These are phyloP conservation scores for Pseudocercospora pini-densiflorae DNA, from an alignment of 2,329 filamentous ascomycete genomes.

Conservation along the genomic window DNA sequence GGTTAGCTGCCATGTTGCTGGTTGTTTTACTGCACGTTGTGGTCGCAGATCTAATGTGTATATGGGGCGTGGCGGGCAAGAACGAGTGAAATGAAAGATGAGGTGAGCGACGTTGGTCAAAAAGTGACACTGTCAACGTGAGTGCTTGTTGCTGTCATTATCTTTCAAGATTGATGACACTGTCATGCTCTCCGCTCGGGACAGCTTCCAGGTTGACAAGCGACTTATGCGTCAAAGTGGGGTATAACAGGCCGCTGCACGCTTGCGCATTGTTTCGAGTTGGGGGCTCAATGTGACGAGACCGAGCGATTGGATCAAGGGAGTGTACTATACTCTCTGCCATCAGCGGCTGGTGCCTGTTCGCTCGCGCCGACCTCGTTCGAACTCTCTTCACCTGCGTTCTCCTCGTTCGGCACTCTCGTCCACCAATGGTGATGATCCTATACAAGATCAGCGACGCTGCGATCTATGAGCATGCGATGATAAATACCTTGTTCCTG, in stretches of 20 bases:
- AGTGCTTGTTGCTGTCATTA: not conserved
- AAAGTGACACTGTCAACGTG: not conserved
- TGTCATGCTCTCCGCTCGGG: not conserved
- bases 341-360: not conserved
- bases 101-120: not conserved
- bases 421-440: slow-evolving; percentile 20
- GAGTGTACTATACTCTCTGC: not conserved
- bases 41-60: not conserved
- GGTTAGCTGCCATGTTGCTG: not conserved
- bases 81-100: not conserved
- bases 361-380: not conserved
- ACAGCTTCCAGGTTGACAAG: not conserved
- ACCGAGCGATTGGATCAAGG: not conserved
- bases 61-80: not conserved
- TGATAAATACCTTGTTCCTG: slow-evolving; percentile 13
- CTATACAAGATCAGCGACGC: not conserved
- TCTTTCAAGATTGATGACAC: not conserved
- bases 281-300: not conserved
- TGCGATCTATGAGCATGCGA: not conserved
- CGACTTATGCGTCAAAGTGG: not conserved
- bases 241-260: not conserved
- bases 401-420: slow-evolving; percentile 8
- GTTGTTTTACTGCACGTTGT: not conserved
- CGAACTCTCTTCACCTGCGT: not conserved
- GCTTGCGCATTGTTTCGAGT: not conserved